Conservation (phyloP, 495 filamentous ascomycete species). For the Barbatosphaeria neglecta region DNA sequence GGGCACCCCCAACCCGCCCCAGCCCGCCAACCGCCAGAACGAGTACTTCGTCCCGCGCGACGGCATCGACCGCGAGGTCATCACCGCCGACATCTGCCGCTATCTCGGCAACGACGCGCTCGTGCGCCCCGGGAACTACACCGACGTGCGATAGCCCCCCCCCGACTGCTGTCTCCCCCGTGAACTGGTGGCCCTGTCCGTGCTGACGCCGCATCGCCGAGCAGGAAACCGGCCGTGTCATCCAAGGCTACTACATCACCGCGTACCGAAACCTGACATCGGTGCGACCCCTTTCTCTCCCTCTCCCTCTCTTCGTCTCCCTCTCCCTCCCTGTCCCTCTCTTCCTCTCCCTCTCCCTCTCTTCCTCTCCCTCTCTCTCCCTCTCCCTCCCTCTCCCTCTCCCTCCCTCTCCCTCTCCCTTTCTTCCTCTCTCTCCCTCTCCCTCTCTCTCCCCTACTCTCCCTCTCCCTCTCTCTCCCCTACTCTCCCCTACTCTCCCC, state of each 20-base stretch:
- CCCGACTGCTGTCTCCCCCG: constrained; percentile 7
- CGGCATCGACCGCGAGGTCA: constrained; percentile 86
- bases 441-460: no score
- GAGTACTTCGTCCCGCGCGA: constrained; percentile 82
- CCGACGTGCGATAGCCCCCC: constrained; percentile 38
- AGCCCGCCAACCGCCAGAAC: constrained; percentile 47
- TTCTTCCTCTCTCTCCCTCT: no score
- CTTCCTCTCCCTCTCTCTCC: no score
- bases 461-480: no score
- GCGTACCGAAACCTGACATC: constrained; percentile 80
- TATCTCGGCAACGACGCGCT: constrained; percentile 88
- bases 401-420: no score
- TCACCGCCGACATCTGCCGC: constrained; percentile 88
- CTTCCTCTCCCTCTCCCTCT: no score
- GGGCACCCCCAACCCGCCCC: constrained; percentile 26
- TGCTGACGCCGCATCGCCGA: constrained; percentile 7
- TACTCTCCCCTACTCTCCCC: no score
- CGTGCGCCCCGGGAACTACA: constrained; percentile 71
- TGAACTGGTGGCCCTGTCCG: background rate
- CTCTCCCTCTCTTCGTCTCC: constrained; percentile 7
- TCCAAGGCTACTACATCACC: constrained; percentile 70
- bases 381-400: no score
- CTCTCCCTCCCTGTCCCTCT: no score
- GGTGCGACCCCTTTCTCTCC: constrained; percentile 25
- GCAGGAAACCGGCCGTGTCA: constrained; percentile 43